phyloP scores from a whole-genome alignment of 192 early-diverging fungal species.

The Chytriomyces hyalinus region DNA sequence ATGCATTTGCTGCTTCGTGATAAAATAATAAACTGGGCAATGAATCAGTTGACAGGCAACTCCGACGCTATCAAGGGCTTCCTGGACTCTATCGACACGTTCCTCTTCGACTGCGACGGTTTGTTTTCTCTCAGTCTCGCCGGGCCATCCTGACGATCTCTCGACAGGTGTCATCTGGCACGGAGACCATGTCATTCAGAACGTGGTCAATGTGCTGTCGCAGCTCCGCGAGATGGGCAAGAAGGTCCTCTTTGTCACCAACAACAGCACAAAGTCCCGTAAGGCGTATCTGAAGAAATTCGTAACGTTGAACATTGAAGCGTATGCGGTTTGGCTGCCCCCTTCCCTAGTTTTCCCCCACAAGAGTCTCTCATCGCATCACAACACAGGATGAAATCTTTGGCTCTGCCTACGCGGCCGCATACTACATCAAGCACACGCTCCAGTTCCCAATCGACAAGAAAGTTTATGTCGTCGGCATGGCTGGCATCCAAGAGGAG shows the following conservation, averaged over 20 bases:
- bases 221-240: conserved; percentile 72
- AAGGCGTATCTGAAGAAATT: conserved; percentile 83
- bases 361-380: background rate
- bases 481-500: conserved; percentile 86
- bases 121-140: background rate
- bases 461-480: conserved; percentile 91
- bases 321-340: conserved; percentile 58
- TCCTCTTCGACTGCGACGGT: conserved; percentile 98
- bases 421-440: conserved; percentile 87
- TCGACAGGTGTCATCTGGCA: conserved; percentile 88
- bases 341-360: conserved; percentile 3
- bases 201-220: conserved; percentile 73
- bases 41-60: conserved; percentile 22
- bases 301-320: conserved; percentile 76
- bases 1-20: background rate
- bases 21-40: background rate
- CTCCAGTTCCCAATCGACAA: conserved; percentile 83
- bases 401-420: conserved; percentile 89
- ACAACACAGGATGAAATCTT: conserved; percentile 83
- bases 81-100: conserved; percentile 85
- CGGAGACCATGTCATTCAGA: conserved; percentile 69
- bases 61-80: conserved; percentile 43
- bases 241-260: conserved; percentile 93
- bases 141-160: background rate
- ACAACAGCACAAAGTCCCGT: conserved; percentile 94